A percentile compares a stretch with the other conserved stretches of the same genome.
Evolutionary conservation across 805 yeast species (phyloP).

Genomic region (Ogataea wickerhamii): DNA sequence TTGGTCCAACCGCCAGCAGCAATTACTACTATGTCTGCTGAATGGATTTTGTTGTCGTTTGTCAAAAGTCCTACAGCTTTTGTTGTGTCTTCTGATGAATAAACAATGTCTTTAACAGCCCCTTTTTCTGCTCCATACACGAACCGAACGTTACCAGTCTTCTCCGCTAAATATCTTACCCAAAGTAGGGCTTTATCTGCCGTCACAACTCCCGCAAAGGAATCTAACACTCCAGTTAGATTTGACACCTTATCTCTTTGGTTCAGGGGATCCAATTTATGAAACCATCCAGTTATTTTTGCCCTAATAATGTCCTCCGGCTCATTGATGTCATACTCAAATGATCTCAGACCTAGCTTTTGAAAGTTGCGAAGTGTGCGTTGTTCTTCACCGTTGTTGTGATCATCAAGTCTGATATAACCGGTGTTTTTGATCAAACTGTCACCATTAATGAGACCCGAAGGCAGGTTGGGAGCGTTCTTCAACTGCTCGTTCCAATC

Average conservation of each 20-base stretch:
- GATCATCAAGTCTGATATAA: conserved; percentile 24
- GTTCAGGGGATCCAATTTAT: conserved; percentile 17
- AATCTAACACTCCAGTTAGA: conserved; percentile 11
- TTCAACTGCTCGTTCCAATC: conserved; percentile 19
- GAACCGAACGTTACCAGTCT: conserved; percentile 1
- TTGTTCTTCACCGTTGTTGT: conserved; percentile 19
- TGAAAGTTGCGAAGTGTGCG: conserved; percentile 18
- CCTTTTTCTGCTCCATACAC: conserved; percentile 1
- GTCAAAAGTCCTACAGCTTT: conserved; percentile 1
- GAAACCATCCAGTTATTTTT: conserved; percentile 23
- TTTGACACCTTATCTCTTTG: conserved; percentile 6
- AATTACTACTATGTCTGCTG: conserved; percentile 1
- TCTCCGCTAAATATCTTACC: not conserved
- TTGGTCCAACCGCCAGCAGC: conserved; percentile 1
- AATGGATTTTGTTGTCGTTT: not conserved
- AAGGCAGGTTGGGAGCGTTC: conserved; percentile 14
- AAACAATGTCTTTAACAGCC: not conserved
- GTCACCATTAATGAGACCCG: conserved; percentile 17
- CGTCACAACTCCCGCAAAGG: not conserved
- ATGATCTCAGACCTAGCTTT: conserved; percentile 24
- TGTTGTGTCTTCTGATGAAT: not conserved
- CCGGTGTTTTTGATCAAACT: conserved; percentile 23
- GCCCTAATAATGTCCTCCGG: conserved; percentile 30
- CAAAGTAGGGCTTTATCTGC: not conserved
- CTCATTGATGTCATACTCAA: conserved; percentile 26